These are phyloP conservation scores for Trichoderma sp. DNA, from an alignment of 2,329 filamentous ascomycete genomes.

Conservation along the genomic window DNA sequence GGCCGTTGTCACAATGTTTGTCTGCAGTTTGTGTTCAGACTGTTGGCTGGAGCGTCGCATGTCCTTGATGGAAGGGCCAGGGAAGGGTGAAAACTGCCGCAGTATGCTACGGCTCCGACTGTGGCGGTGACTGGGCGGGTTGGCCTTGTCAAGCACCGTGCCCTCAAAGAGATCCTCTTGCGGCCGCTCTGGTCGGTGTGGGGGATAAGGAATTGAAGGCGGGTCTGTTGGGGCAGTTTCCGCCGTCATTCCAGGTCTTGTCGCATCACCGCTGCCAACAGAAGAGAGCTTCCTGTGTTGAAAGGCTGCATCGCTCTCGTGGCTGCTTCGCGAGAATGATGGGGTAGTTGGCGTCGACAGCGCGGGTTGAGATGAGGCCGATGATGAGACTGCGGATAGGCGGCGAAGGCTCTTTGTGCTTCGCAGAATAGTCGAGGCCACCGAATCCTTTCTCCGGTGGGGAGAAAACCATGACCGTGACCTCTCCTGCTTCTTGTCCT, in stretches of 20 bases:
- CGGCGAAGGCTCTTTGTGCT: constrained; percentile 25
- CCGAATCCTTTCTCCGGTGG: constrained; percentile 27
- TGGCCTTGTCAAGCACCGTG: constrained; percentile 10
- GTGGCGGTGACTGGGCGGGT: constrained; percentile 15
- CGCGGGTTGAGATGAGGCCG: constrained; percentile 8
- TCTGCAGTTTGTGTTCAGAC: constrained; percentile 15
- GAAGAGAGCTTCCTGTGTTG: constrained; percentile 33
- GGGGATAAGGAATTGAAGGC: constrained; percentile 28
- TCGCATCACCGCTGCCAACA: constrained; percentile 10
- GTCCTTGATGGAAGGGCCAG: constrained; percentile 10
- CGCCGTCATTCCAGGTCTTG: background rate
- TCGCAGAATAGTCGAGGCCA: constrained; percentile 19
- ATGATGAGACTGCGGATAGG: constrained; percentile 19
- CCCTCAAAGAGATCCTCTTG: constrained; percentile 31
- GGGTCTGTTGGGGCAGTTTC: constrained; percentile 15
- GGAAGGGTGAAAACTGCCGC: constrained; percentile 22
- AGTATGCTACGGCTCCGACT: constrained; percentile 19
- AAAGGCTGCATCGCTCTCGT: constrained; percentile 42
- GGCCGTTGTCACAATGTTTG: constrained; percentile 7
- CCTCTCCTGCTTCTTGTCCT: constrained; percentile 24
- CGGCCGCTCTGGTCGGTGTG: constrained; percentile 33
- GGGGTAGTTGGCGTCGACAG: constrained; percentile 40
- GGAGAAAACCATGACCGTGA: constrained; percentile 28
- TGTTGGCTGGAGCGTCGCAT: constrained; percentile 16
- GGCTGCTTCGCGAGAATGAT: constrained; percentile 52